Percentiles rank a stretch among this genome's conserved stretches.
These are phyloP conservation scores for Vitis rupestris DNA, from an alignment of 164 flowering plant species.

Conservation along the genomic window DNA sequence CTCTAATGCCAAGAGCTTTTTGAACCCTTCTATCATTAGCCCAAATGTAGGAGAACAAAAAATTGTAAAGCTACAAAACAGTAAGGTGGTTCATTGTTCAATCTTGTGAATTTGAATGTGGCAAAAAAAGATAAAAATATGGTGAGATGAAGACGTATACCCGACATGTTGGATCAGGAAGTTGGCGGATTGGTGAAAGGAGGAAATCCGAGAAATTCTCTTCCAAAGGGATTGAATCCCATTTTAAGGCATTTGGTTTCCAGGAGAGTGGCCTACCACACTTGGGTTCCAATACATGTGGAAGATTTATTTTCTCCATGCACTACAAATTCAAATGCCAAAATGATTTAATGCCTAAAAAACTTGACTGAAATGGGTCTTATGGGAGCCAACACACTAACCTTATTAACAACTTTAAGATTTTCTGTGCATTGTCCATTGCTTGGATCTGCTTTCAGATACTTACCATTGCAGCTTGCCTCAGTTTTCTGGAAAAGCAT, in stretches of 20 bases:
- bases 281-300: slow-evolving; percentile 1
- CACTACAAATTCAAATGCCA: neutral
- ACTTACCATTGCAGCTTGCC: slow-evolving; percentile 28
- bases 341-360: neutral
- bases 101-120: neutral
- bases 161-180: neutral
- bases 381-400: slow-evolving; percentile 1
- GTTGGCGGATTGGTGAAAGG: neutral
- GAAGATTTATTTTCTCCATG: neutral
- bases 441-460: slow-evolving; percentile 17
- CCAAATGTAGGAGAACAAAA: slow-evolving; percentile 10
- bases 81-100: neutral
- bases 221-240: neutral
- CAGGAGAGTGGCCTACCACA: neutral
- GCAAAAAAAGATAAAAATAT: too few species aligned
- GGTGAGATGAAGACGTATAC: neutral
- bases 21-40: slow-evolving; percentile 11
- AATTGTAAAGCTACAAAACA: slow-evolving; percentile 2
- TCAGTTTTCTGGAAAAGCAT: slow-evolving; percentile 14
- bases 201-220: neutral
- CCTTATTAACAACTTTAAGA: slow-evolving; percentile 8
- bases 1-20: neutral
- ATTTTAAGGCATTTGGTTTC: neutral
- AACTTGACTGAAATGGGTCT: neutral
- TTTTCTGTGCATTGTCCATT: slow-evolving; percentile 17